Evolutionary conservation across 805 yeast species (phyloP), one percentile per base, ranked within the genome.

Genomic region (Zygosaccharomyces lentus): DNA sequence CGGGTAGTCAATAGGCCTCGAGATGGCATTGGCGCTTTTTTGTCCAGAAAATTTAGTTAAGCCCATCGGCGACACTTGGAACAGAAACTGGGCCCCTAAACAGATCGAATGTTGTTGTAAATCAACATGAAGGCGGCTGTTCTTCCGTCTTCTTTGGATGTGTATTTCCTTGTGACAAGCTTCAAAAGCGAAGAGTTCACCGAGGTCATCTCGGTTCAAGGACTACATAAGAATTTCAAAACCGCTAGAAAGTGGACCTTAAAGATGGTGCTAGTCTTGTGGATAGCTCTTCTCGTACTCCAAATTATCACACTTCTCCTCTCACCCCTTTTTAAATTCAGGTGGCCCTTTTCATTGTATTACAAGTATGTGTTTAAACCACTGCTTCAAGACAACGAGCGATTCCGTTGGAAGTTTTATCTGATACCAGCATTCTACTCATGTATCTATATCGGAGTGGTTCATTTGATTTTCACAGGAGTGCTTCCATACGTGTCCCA

Each of bases 391-490:
- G 65, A 62, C 29, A 46, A 47, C 9, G 36, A 50, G 3, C 43
- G 49, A n/a, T 55, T 50, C 41, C 46, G 54, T 9, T 59, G 61
- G 61, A 64, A 64, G 38, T 59, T 50, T 39, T 43, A 55, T 34
- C n/a, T 59, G 2, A 61, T 65, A 0, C 70, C 70, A 2, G 4
- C 45, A 1, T 59, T 66, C 27, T 66, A 65, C 41, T 37, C 55
- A 5, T 23, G 49, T 1, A 31, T 66, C 9, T 61, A 60, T 44
- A 3, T 43, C 2, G 57, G 51, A 13, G 44, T 65, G 40, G 37
- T 55, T 4, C 45, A 46, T 15, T 41, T 56, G 10, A 59, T 55
- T 35, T 46, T 43, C 29, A n/a, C 27, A 1, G 52, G 49, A 21
- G 50, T 62, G 2, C 36, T 46, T 10, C 53, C 56, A 2, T 16